Base-by-base conservation (phyloP, 2,329 filamentous ascomycete genomes). In the Fragosphaeria purpurea region DNA sequence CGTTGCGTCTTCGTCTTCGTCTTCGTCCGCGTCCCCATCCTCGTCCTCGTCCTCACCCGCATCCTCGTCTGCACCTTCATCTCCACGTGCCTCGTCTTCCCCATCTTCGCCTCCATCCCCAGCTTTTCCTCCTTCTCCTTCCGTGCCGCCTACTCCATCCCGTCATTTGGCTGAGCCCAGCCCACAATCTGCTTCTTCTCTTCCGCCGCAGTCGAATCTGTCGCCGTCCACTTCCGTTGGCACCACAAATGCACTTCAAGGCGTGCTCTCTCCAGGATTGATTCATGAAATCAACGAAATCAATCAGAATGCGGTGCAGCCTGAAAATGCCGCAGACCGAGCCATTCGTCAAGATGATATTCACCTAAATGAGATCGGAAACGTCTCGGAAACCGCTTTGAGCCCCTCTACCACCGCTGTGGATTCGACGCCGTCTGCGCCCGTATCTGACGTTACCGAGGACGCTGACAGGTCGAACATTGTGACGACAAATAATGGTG, bases 371-470 rank as follows among this genome's bases (percentile, higher is more conserved):
- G 22, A 22, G 3, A 22, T 22, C 22, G 51, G 38, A 3, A 46
- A 48, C 0, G 37, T 53, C 4, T 53, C 51, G 0, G 47, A 53
- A 12, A 47, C 51, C 1, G 37, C 41, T 31, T 50, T 48, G 6
- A 41, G 42, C 5, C 51, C 51, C 3, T 46, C 52, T 4, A 44
- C 39, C 9, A 6, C 39, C 2, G 48, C 48, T 1, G 52, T 39
- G 3, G 48, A 44, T 9, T 11, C 12, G 6, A 48, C 22, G 22
- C 22, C 46, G 6, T 40, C 49, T 13, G 35, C n/a, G 4, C 48
- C 49, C 9, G 42, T 50, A 48, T 49, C 49, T 3, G 48, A 46
- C 22, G 49, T 50, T 2, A 50, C 42, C 7, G 52, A 47, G 11
- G 53, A 13, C 12, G 31, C 32, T 31, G 38, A 30, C 11, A 5